Evolutionary conservation across 2,329 filamentous ascomycete species (phyloP), one percentile per base, ranked within the genome.

Genomic region (Arachnomyces sp.): DNA sequence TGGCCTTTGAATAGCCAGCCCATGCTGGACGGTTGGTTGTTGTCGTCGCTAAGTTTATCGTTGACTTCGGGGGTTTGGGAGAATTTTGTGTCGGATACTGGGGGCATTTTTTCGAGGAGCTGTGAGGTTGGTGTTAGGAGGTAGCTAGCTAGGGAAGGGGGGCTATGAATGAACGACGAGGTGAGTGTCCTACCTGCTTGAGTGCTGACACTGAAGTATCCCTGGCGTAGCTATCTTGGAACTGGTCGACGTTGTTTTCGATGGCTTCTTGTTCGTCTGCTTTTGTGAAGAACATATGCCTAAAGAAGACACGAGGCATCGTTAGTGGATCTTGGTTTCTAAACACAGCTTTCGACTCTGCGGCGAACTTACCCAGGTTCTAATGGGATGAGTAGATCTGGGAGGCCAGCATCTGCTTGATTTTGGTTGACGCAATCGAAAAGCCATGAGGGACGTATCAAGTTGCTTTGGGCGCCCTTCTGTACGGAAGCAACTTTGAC

Each of bases 401-500:
- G 39, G 48, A 72, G 62, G 60, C 77, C 59, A 2, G 56, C 55
- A 49, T 81, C 76, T 31, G 61, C 54, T 47, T 80, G 71, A 33
- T 67, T 70, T 43, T 73, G 73, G 25, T 74, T 73, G 28, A 94
- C 71, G 52, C 86, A 92, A 58, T 96, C 88, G 18, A 84, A 69
- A 2, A 96, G 66, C 92, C 92, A 98, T 4, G 70, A 72, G 0
- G 89, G 84, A 15, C 78, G 77, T 42, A 96, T 72, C 37, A 98
- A 81, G 49, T 86, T 81, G 5, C 76, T 72, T 0, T 76, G 69
- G 3, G 79, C 81, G 4, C 69, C 71, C 53, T 92, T 94, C 45
- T 87, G 79, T 7, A 95, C 63, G 7, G 85, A 88, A 1, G 85
- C 84, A 1, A 89, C 88, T 54, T 89, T 89, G 49, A 96, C 80